phyloP scores from a whole-genome alignment of 2,329 filamentous ascomycete genomes.

The Alternaria triticimaculans region DNA sequence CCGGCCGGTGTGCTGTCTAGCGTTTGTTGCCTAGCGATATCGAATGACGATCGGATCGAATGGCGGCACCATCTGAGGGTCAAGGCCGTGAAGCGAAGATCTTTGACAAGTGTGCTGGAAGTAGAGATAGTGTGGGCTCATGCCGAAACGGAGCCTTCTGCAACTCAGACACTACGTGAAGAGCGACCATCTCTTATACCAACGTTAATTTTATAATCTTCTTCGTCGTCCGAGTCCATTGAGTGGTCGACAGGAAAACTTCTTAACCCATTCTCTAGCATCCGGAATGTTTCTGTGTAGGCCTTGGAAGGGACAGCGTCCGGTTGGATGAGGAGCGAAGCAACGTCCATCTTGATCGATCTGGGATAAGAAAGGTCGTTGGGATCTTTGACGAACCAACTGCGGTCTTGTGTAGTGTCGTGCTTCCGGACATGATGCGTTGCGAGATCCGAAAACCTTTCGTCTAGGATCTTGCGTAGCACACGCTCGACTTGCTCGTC shows the following conservation, averaged over 20 bases:
- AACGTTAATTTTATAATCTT: slow-evolving; percentile 1
- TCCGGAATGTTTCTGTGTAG: slow-evolving; percentile 36
- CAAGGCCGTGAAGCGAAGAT: background rate
- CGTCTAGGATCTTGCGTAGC: slow-evolving; percentile 45
- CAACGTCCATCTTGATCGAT: slow-evolving; percentile 28
- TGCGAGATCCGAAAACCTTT: slow-evolving; percentile 31
- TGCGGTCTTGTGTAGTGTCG: slow-evolving; percentile 17
- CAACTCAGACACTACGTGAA: slow-evolving; percentile 6
- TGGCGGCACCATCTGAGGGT: background rate
- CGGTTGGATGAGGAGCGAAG: slow-evolving; percentile 33
- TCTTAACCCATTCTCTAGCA: slow-evolving; percentile 32
- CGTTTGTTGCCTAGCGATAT: background rate
- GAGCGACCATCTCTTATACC: background rate
- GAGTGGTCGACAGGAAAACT: slow-evolving; percentile 22
- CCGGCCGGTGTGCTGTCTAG: background rate
- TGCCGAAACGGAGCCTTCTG: background rate
- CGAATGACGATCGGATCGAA: background rate
- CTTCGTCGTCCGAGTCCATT: slow-evolving; percentile 2
- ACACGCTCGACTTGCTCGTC: slow-evolving; percentile 46
- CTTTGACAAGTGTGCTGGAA: background rate
- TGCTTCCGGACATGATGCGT: slow-evolving; percentile 13
- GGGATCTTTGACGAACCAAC: slow-evolving; percentile 28
- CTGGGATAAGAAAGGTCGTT: slow-evolving; percentile 16
- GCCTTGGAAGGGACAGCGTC: slow-evolving; percentile 38
- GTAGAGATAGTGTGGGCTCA: background rate